These are phyloP conservation scores for Penicillium chermesinum DNA, from an alignment of 495 filamentous ascomycete genomes.

Conservation along the genomic window DNA sequence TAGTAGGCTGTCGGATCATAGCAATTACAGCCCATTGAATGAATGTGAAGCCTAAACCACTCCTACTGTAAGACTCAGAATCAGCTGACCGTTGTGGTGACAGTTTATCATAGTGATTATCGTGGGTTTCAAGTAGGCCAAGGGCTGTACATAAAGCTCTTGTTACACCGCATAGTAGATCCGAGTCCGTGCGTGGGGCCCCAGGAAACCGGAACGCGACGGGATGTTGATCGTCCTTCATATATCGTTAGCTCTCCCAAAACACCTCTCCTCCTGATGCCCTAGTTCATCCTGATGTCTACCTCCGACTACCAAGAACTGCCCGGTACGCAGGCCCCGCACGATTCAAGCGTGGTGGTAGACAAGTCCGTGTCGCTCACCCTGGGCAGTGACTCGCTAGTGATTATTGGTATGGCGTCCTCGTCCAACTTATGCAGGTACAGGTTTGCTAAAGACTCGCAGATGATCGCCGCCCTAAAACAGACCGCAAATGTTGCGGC, in stretches of 20 bases:
- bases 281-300: constrained; percentile 23
- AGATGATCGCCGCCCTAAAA: constrained; percentile 34
- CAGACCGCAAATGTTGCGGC: constrained; percentile 35
- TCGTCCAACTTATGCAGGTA: background rate
- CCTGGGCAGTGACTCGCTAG: constrained; percentile 57
- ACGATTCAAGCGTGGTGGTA: constrained; percentile 47
- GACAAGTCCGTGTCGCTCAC: constrained; percentile 58
- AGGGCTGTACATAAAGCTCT: too few species aligned
- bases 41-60: too few species aligned
- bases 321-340: constrained; percentile 21
- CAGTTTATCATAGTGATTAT: too few species aligned
- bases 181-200: constrained; percentile 1
- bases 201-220: constrained; percentile 1
- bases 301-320: constrained; percentile 18
- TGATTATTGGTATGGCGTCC: constrained; percentile 51
- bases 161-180: background rate
- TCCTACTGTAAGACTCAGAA: too few species aligned
- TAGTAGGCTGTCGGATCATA: background rate
- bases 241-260: constrained; percentile 8
- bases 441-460: constrained; percentile 1
- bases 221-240: constrained; percentile 3
- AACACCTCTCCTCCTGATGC: constrained; percentile 1
- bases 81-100: too few species aligned
- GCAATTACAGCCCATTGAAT: too few species aligned
- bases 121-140: too few species aligned